These are phyloP conservation scores for Epichloe sibirici DNA, from an alignment of 2,329 filamentous ascomycete species.

Conservation along the genomic window DNA sequence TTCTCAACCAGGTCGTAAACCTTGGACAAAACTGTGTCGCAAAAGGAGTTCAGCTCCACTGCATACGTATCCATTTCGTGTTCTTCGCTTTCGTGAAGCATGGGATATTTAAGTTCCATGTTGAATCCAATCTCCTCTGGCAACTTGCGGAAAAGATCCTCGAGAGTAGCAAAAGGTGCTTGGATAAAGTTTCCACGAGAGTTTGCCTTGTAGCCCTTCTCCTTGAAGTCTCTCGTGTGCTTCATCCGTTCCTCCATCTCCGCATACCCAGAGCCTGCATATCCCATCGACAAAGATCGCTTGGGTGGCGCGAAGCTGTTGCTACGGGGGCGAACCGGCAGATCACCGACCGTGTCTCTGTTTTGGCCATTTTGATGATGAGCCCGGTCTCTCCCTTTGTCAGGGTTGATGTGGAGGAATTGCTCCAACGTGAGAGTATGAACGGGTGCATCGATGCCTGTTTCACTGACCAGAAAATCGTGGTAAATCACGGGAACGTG, in stretches of 20 bases:
- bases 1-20: slow-evolving; percentile 76
- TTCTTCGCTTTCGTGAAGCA: slow-evolving; percentile 90
- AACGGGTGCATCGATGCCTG: slow-evolving; percentile 90
- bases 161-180: slow-evolving; percentile 85
- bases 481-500: slow-evolving; percentile 98
- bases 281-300: slow-evolving; percentile 44
- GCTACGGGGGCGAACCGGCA: slow-evolving; percentile 15
- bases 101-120: slow-evolving; percentile 98
- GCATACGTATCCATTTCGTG: slow-evolving; percentile 96
- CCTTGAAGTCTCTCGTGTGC: slow-evolving; percentile 89
- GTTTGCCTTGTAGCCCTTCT: slow-evolving; percentile 92
- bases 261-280: slow-evolving; percentile 26
- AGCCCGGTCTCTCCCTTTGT: slow-evolving; percentile 22
- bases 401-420: slow-evolving; percentile 75
- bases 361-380: not conserved
- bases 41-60: slow-evolving; percentile 91
- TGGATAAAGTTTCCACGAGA: slow-evolving; percentile 90
- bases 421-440: slow-evolving; percentile 92
- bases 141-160: slow-evolving; percentile 81
- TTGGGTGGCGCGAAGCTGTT: slow-evolving; percentile 28
- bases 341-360: slow-evolving; percentile 1
- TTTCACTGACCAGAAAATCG: slow-evolving; percentile 95
- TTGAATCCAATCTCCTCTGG: slow-evolving; percentile 85
- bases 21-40: slow-evolving; percentile 80
- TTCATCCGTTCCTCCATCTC: slow-evolving; percentile 76